Evolutionary conservation across 2,329 filamentous ascomycete genomes (phyloP).

Genomic region (Nothophaeocryptopus gaeumannii): DNA sequence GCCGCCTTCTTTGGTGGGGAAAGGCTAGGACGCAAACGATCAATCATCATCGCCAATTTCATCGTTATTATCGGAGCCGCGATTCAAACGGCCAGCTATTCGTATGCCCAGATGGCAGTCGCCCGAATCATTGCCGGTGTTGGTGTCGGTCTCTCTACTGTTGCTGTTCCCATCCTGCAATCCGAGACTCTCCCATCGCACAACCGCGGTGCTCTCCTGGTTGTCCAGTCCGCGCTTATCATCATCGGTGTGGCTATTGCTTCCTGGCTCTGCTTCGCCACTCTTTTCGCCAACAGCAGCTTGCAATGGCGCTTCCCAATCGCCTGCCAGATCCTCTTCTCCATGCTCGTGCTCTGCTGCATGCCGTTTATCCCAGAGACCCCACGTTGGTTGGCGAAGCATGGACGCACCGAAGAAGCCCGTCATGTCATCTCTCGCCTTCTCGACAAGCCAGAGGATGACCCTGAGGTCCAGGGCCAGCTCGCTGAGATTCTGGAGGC

Average conservation of each 20-base stretch:
- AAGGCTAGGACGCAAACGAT: slow-evolving; percentile 25
- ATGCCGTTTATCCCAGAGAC: slow-evolving; percentile 32
- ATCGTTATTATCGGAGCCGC: slow-evolving; percentile 28
- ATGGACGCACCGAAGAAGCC: slow-evolving; percentile 29
- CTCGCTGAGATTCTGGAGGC: slow-evolving; percentile 38
- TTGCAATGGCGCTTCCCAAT: slow-evolving; percentile 33
- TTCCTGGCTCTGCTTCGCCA: slow-evolving; percentile 31
- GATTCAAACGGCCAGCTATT: slow-evolving; percentile 27
- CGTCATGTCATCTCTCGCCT: slow-evolving; percentile 32
- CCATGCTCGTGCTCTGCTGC: slow-evolving; percentile 27
- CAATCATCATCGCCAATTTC: slow-evolving; percentile 28
- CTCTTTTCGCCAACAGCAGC: slow-evolving; percentile 26
- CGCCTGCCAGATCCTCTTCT: slow-evolving; percentile 32
- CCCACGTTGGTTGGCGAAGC: slow-evolving; percentile 32
- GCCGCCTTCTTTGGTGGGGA: slow-evolving; percentile 29
- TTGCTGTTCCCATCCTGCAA: slow-evolving; percentile 32
- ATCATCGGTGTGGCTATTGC: slow-evolving; percentile 32
- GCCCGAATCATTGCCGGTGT: slow-evolving; percentile 28
- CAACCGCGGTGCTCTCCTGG: slow-evolving; percentile 30
- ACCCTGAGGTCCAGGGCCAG: slow-evolving; percentile 36
- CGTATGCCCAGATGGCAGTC: slow-evolving; percentile 28
- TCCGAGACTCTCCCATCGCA: slow-evolving; percentile 32
- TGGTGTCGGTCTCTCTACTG: slow-evolving; percentile 31
- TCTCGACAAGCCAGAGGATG: slow-evolving; percentile 32
- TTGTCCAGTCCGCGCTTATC: slow-evolving; percentile 31